Evolutionary conservation across 2,329 filamentous ascomycete species (phyloP).

Genomic region (Aspergillus proliferans): DNA sequence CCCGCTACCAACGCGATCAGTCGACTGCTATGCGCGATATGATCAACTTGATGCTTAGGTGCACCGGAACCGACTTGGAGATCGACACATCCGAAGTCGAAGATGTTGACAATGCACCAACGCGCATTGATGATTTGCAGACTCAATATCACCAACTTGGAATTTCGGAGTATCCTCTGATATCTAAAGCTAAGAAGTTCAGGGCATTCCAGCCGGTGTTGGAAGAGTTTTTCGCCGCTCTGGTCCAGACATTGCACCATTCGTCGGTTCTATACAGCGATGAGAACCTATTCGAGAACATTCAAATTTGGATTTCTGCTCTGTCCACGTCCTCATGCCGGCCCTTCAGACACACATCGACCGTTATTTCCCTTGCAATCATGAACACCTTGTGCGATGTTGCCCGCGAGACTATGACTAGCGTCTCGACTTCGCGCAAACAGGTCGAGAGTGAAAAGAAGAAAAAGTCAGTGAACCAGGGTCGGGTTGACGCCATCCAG

Average conservation of each 20-base stretch:
- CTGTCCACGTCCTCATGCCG: slow-evolving; percentile 85
- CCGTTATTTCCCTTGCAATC: slow-evolving; percentile 73
- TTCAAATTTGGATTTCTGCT: slow-evolving; percentile 80
- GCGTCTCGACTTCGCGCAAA: slow-evolving; percentile 68
- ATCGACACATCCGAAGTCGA: slow-evolving; percentile 78
- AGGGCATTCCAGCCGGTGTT: slow-evolving; percentile 72
- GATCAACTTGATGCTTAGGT: slow-evolving; percentile 57
- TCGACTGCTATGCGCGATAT: slow-evolving; percentile 51
- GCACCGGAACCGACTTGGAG: slow-evolving; percentile 73
- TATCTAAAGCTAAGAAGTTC: slow-evolving; percentile 70
- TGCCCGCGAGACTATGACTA: slow-evolving; percentile 63
- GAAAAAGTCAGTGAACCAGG: slow-evolving; percentile 67
- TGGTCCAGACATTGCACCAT: slow-evolving; percentile 73
- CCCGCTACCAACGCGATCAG: slow-evolving; percentile 51
- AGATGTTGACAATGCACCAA: slow-evolving; percentile 80
- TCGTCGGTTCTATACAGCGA: slow-evolving; percentile 77
- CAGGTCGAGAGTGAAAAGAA: slow-evolving; percentile 74
- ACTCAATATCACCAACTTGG: slow-evolving; percentile 76
- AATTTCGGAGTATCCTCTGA: slow-evolving; percentile 85
- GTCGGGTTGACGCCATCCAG: slow-evolving; percentile 66
- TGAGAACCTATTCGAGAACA: slow-evolving; percentile 71
- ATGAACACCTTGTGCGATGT: slow-evolving; percentile 70
- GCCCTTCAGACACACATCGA: slow-evolving; percentile 90
- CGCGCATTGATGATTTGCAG: slow-evolving; percentile 75
- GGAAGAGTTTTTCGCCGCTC: slow-evolving; percentile 68